These are phyloP conservation scores for Tuber borchii DNA, from an alignment of 495 filamentous ascomycete species.

Conservation along the genomic window DNA sequence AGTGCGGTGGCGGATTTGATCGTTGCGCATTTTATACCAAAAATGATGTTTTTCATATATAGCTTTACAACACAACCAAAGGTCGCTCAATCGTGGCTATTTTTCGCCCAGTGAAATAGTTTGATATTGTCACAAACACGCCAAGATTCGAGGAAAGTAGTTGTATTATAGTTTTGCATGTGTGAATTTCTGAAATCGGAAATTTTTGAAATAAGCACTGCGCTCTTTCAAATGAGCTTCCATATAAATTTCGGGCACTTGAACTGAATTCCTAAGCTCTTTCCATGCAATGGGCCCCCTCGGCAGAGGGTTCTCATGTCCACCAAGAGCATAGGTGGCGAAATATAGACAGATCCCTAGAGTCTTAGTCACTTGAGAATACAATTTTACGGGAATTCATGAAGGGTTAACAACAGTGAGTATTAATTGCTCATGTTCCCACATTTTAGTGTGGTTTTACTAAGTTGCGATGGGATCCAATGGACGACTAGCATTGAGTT, in stretches of 20 bases:
- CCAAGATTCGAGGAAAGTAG: background rate
- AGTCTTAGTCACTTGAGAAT: background rate
- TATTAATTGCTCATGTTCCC: background rate
- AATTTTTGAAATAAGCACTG: background rate
- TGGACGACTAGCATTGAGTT: background rate
- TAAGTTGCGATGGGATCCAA: background rate
- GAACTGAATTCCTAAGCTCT: background rate
- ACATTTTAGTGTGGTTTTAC: background rate
- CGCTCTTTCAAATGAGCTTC: background rate
- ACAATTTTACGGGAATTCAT: background rate
- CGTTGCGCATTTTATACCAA: background rate
- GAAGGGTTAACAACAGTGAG: background rate
- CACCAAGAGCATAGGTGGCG: background rate
- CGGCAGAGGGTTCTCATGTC: background rate
- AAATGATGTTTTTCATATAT: background rate
- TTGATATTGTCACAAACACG: background rate
- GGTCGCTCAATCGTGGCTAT: background rate
- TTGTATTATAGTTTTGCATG: background rate
- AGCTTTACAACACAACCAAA: background rate
- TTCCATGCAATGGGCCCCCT: background rate
- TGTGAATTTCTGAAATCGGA: background rate
- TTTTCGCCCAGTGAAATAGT: background rate
- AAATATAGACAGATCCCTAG: background rate
- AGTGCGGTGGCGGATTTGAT: background rate
- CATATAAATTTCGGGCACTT: background rate